phyloP scores from a whole-genome alignment of 78 protist genomes.

The Protostelium mycophagum region DNA sequence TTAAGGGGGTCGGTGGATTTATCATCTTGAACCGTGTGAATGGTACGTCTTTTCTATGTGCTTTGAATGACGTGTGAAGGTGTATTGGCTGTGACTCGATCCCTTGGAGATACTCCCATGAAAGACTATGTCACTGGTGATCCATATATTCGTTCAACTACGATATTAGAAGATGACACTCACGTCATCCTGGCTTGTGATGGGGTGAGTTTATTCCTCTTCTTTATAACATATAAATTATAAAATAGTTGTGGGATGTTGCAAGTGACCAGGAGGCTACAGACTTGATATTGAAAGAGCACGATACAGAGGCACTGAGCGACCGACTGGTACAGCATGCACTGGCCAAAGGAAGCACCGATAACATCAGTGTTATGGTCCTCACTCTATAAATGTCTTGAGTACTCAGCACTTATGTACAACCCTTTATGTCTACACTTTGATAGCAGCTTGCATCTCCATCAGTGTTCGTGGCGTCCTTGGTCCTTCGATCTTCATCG shows the following conservation, averaged over 20 bases:
- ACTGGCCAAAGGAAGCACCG: constrained; percentile 54
- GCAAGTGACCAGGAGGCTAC: constrained; percentile 51
- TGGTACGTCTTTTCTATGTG: constrained; percentile 17
- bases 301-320: constrained; percentile 50
- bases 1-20: constrained; percentile 57
- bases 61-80: neutral
- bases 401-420: neutral
- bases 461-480: neutral
- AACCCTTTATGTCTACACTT: neutral
- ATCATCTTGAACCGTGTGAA: constrained; percentile 53
- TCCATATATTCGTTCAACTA: constrained; percentile 27
- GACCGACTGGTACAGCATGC: constrained; percentile 44
- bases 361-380: constrained; percentile 66
- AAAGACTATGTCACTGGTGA: constrained; percentile 64
- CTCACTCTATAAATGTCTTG: constrained; percentile 1
- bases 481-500: neutral
- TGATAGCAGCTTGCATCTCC: no score
- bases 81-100: constrained; percentile 61
- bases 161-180: constrained; percentile 16
- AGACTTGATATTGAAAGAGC: constrained; percentile 44
- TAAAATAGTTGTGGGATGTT: constrained; percentile 76
- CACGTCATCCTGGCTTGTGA: constrained; percentile 74
- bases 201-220: constrained; percentile 40
- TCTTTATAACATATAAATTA: neutral
- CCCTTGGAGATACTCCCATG: constrained; percentile 67